Conservation (phyloP, 257 asterid species). For the Galeopsis tetrahit region DNA sequence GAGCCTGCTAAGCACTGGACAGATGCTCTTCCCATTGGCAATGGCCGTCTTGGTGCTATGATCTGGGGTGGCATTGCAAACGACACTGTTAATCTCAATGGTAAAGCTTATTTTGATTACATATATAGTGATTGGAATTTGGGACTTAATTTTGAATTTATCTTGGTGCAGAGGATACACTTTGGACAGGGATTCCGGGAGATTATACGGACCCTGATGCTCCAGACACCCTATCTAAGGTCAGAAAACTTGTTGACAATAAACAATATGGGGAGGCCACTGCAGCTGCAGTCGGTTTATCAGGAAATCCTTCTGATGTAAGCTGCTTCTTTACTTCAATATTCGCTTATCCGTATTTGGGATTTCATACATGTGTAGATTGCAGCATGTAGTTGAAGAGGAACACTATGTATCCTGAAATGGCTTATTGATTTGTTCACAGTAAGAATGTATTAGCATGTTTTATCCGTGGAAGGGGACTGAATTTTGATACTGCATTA, state of each 20-base stretch:
- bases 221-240: constrained; percentile 50
- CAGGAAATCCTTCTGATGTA: constrained; percentile 60
- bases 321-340: constrained; percentile 30
- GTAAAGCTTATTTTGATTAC: constrained; percentile 34
- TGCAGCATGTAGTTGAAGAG: constrained; percentile 9
- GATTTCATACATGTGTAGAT: background rate
- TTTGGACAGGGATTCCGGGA: constrained; percentile 82
- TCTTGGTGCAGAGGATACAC: constrained; percentile 72
- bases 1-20: constrained; percentile 74
- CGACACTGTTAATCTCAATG: constrained; percentile 80
- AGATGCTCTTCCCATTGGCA: constrained; percentile 87
- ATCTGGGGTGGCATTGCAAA: constrained; percentile 70
- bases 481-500: too few relatives aligned
- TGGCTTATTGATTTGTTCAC: background rate
- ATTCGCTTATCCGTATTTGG: background rate
- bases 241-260: constrained; percentile 64
- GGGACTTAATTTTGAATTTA: constrained; percentile 15
- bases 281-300: constrained; percentile 51
- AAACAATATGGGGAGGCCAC: constrained; percentile 69
- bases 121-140: background rate
- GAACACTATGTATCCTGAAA: background rate
- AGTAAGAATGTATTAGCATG: background rate
- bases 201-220: constrained; percentile 56
- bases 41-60: constrained; percentile 92
- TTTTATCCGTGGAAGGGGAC: background rate